Evolutionary conservation across 352 stramenopile genomes (phyloP).

Genomic region (Plasmopara viticola): DNA sequence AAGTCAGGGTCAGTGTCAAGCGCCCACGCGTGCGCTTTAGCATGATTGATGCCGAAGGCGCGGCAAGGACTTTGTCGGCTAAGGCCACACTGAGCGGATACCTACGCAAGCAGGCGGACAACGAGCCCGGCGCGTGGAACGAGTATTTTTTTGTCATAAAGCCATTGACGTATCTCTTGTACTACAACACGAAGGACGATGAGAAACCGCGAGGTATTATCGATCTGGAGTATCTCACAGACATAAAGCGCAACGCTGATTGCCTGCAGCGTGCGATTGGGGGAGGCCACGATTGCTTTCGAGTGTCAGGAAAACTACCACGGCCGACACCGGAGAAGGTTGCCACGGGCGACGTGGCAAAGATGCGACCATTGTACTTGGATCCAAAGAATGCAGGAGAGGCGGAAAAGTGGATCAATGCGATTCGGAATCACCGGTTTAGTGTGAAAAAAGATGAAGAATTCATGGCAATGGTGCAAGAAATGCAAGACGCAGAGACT

Average conservation of each 20-base stretch:
- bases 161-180: constrained; percentile 74
- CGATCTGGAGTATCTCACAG: constrained; percentile 70
- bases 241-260: constrained; percentile 70
- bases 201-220: constrained; percentile 64
- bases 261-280: constrained; percentile 69
- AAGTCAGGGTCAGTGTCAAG: constrained; percentile 26
- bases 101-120: constrained; percentile 72
- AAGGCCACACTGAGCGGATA: constrained; percentile 55
- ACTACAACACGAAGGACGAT: constrained; percentile 67
- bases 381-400: constrained; percentile 48
- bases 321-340: constrained; percentile 27
- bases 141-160: constrained; percentile 78
- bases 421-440: constrained; percentile 63
- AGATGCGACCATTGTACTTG: constrained; percentile 63
- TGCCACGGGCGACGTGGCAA: constrained; percentile 28
- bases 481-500: constrained; percentile 35
- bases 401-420: constrained; percentile 60
- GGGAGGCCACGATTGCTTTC: constrained; percentile 58
- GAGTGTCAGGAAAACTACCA: constrained; percentile 60
- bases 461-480: constrained; percentile 26
- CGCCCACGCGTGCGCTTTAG: constrained; percentile 52
- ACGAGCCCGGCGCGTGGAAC: constrained; percentile 70
- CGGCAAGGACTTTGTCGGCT: constrained; percentile 35
- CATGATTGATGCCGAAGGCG: constrained; percentile 31
- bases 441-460: constrained; percentile 41